A percentile compares a stretch with the other conserved stretches of the same genome.
Evolutionary conservation across 2,329 filamentous ascomycete genomes (phyloP).

Genomic region (Neoascochyta sp.): DNA sequence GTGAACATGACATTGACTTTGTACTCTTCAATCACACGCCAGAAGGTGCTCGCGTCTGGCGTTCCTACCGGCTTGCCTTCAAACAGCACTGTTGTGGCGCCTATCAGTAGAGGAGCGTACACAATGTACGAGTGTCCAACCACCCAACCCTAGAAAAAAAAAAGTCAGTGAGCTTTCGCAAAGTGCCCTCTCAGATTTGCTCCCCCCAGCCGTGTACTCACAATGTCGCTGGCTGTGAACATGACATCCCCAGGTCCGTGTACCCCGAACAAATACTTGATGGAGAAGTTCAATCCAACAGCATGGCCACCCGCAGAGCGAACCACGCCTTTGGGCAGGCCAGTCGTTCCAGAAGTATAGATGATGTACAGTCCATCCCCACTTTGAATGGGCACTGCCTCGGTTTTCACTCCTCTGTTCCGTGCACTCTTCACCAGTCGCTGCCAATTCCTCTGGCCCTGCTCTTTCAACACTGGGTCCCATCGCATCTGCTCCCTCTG

Average conservation of each 20-base stretch:
- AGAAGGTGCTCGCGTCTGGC: slow-evolving; percentile 81
- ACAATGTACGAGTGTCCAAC: slow-evolving; percentile 75
- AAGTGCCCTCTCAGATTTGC: too few species aligned
- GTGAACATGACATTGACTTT: slow-evolving; percentile 77
- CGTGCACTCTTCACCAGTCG: slow-evolving; percentile 67
- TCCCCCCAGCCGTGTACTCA: too few species aligned
- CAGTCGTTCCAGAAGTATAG: slow-evolving; percentile 81
- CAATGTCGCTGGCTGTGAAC: slow-evolving; percentile 80
- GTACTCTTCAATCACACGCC: slow-evolving; percentile 81
- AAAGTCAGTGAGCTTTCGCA: too few species aligned
- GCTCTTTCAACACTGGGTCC: slow-evolving; percentile 63
- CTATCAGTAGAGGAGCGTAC: slow-evolving; percentile 80
- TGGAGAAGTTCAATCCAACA: slow-evolving; percentile 76
- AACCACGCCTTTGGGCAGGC: slow-evolving; percentile 76
- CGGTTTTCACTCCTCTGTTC: slow-evolving; percentile 64
- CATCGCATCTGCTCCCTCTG: slow-evolving; percentile 74
- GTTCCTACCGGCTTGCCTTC: slow-evolving; percentile 94
- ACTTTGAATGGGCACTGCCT: slow-evolving; percentile 72
- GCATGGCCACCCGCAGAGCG: slow-evolving; percentile 82
- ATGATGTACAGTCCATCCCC: slow-evolving; percentile 85
- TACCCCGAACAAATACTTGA: slow-evolving; percentile 78
- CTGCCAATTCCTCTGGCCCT: slow-evolving; percentile 77
- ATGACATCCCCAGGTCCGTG: slow-evolving; percentile 79
- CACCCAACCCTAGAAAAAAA: too few species aligned
- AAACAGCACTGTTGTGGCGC: slow-evolving; percentile 81